These are phyloP conservation scores for Podila epicladia DNA, from an alignment of 192 early-diverging fungal genomes.

Conservation along the genomic window DNA sequence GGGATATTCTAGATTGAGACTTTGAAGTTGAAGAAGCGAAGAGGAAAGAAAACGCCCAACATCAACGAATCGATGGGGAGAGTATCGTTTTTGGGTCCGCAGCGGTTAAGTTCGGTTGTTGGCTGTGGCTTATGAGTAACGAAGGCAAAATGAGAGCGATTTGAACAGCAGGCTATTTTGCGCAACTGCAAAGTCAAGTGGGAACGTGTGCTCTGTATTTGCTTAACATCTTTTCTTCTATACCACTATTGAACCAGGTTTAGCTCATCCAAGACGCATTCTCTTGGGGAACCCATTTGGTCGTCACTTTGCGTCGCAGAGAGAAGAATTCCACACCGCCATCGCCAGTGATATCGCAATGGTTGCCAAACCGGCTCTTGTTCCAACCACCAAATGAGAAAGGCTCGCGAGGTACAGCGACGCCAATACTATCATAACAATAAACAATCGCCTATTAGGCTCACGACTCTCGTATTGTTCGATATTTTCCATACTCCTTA, in stretches of 20 bases:
- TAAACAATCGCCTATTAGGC: not conserved
- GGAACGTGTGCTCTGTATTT: too few species aligned
- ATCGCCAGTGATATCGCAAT: constrained; percentile 77
- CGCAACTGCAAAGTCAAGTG: too few species aligned
- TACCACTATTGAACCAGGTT: not conserved
- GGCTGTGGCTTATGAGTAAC: too few species aligned
- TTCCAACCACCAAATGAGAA: constrained; percentile 87
- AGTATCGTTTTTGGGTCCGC: too few species aligned
- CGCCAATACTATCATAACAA: constrained; percentile 26
- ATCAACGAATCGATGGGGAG: too few species aligned
- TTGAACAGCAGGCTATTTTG: too few species aligned
- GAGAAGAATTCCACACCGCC: constrained; percentile 83
- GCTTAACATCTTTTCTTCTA: too few species aligned
- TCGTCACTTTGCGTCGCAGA: constrained; percentile 76
- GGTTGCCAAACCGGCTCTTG: constrained; percentile 71
- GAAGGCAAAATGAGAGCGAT: too few species aligned
- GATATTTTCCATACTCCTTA: not conserved
- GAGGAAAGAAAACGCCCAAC: too few species aligned
- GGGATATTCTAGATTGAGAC: too few species aligned
- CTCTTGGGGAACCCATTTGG: constrained; percentile 74
- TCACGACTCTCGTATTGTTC: not conserved
- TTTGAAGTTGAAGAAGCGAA: too few species aligned
- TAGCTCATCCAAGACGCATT: constrained; percentile 71
- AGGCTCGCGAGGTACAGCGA: constrained; percentile 67
- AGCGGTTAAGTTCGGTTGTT: too few species aligned